Base-by-base conservation (phyloP, 2,329 filamentous ascomycete species). In the Helotiales sp. region DNA sequence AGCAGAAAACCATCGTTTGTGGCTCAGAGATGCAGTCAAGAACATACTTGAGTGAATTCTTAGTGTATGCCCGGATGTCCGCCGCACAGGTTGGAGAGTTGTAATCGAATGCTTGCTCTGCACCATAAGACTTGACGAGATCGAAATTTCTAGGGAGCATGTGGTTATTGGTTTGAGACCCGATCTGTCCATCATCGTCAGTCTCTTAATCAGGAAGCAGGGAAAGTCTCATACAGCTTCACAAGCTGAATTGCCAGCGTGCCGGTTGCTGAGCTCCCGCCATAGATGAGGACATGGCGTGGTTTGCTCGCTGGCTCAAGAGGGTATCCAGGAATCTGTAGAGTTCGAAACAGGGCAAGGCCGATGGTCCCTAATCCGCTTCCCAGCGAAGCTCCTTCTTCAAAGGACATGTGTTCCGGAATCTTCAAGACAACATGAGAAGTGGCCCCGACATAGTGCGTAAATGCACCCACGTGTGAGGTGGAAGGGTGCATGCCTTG, bases 171-270 rank as follows among this genome's bases (percentile, higher is more conserved):
- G 65, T 37, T 26, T 59, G 49, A 43, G 40, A 50, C 47, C 45
- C 13, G 5, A 57, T 10, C 52, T 24, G 34, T 52, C 17, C 26
- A 11, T 32, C 26, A 67, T n/a, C n/a, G n/a, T n/a, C n/a, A n/a
- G n/a, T n/a, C n/a, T n/a, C n/a, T n/a, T n/a, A n/a, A n/a, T n/a
- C n/a, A n/a, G n/a, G n/a, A n/a, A n/a, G n/a, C n/a, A n/a, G n/a
- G n/a, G n/a, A n/a, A n/a, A n/a, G n/a, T n/a, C n/a, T n/a, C n/a
- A n/a, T 59, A 78, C 73, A 76, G 64, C 40, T 75, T 78, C 15
- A 82, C 70, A 17, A 84, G 57, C 70, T 86, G 83, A 5, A 83
- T 78, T 0, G 80, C 82, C 61, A 79, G 72, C 0, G 80, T 81
- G 0, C 83, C 83, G 0, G 76, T 79, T 0, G 81, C 75, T 1